Conservation (phyloP, 495 filamentous ascomycete species). For the Parathielavia hyrcaniae region DNA sequence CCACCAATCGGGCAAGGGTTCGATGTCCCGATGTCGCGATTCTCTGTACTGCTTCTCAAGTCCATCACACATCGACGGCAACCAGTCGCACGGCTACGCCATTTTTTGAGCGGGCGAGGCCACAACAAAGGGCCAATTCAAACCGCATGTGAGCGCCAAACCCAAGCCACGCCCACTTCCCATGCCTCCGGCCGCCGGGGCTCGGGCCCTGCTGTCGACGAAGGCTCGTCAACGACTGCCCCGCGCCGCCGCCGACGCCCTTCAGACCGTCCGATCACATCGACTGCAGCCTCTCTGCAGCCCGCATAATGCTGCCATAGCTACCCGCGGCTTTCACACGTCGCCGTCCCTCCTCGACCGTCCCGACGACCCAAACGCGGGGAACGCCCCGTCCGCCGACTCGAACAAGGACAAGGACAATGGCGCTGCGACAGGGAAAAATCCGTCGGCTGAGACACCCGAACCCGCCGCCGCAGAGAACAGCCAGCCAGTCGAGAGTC, state of each 20-base stretch:
- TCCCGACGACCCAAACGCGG: constrained; percentile 13
- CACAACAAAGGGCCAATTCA: constrained; percentile 6
- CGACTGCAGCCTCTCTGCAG: neutral
- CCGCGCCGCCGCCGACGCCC: constrained; percentile 15
- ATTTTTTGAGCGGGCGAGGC: neutral
- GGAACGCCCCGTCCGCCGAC: neutral
- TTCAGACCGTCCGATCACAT: neutral
- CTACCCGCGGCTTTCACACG: constrained; percentile 19
- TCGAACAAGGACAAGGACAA: constrained; percentile 5
- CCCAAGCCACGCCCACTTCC: constrained; percentile 4
- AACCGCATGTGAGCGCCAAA: constrained; percentile 18
- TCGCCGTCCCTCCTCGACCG: constrained; percentile 18
- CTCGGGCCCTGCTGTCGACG: constrained; percentile 32
- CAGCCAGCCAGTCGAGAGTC: constrained; percentile 4
- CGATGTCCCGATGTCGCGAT: neutral
- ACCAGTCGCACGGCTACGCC: neutral
- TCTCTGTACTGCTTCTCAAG: neutral
- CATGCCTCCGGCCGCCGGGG: constrained; percentile 30
- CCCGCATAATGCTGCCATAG: neutral
- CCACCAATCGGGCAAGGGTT: neutral
- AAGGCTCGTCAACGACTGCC: constrained; percentile 17
- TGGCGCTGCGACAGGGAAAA: no score
- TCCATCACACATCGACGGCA: neutral
- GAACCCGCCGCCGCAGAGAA: constrained; percentile 1
- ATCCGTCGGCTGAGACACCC: neutral